Base-by-base conservation (phyloP, 2,329 filamentous ascomycete genomes). In the Pseudogymnoascus sp. region DNA sequence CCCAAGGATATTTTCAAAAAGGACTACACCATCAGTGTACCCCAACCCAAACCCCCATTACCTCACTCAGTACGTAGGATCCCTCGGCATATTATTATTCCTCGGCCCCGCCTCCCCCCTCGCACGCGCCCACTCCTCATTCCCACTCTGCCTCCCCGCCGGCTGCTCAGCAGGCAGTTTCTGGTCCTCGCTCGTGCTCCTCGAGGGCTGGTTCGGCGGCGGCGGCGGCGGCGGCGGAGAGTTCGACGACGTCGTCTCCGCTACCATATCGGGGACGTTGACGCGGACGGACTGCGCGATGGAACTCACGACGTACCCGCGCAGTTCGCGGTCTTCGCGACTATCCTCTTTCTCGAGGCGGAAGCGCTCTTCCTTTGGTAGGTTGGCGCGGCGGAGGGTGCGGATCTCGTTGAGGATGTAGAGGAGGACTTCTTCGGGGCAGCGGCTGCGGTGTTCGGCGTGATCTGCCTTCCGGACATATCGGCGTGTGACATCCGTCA, bases 361-460 rank as follows among this genome's bases (percentile, higher is more conserved):
- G 76, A 92, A 92, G 64, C 90, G 87, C 70, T 95, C 88, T 16
- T 93, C 87, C 78, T 97, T 96, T 74, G 83, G 81, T 81, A 96
- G 84, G 76, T 95, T 92, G 70, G 85, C 83, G 61, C 94, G 87
- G 70, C 93, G 89, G 71, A 93, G 84, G 66, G 86, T 85, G 71
- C 90, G 90, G 72, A 99, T 94, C 78, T 97, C 94, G 69, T 92
- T 87, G 77, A 94, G 88, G 66, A 97, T 91, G 79, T 92, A 92
- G 14, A 96, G 82, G 65, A 97, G 82, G 5, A 96, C 93, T 67
- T 94, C 90, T 75, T 99, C 94, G 0, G 93, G 86, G 69, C 90
- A 92, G 69, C 86, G 84, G 68, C 82, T 91, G 67, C 94, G 87
- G 66, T 90, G 85, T n/a, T 83, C 79, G 35, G 90, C 87, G 69